Evolutionary conservation across 2,329 filamentous ascomycete species (phyloP).

Genomic region (Dactylellina leptospora): DNA sequence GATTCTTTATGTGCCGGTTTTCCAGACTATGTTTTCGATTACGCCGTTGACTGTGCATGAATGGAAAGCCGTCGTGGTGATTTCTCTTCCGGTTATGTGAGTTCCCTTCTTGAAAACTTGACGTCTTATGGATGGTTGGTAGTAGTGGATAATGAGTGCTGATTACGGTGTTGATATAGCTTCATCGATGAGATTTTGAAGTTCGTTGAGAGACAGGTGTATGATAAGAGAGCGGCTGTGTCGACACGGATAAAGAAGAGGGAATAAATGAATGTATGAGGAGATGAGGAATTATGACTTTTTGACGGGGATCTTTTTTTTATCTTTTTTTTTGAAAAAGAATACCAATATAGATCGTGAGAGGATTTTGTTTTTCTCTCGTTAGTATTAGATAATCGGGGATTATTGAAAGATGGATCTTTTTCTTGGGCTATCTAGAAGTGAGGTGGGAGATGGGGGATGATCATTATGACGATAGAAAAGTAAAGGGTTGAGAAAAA

Average conservation of each 20-base stretch:
- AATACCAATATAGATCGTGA: too few species aligned
- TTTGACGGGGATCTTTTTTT: too few species aligned
- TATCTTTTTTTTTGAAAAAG: too few species aligned
- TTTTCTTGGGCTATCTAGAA: too few species aligned
- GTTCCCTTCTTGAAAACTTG: conserved; percentile 60
- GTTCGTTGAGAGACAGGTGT: conserved; percentile 74
- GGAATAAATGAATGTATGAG: conserved; percentile 18
- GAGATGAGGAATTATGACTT: background rate
- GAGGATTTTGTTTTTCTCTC: too few species aligned
- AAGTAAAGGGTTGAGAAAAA: background rate
- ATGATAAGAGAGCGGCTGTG: conserved; percentile 64
- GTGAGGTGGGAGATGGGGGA: background rate
- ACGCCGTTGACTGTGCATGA: conserved; percentile 83
- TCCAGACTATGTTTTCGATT: conserved; percentile 79
- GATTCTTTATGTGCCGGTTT: conserved; percentile 82
- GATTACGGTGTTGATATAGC: conserved; percentile 61
- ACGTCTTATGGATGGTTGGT: background rate
- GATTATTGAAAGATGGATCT: too few species aligned
- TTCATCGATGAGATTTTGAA: conserved; percentile 87
- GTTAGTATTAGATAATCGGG: too few species aligned
- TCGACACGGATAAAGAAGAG: conserved; percentile 29
- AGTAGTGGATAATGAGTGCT: conserved; percentile 52
- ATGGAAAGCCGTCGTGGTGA: conserved; percentile 88
- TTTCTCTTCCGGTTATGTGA: conserved; percentile 93
- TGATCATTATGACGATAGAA: background rate